Conservation (phyloP, 441 rosid genomes). For the Breynia disticha region DNA sequence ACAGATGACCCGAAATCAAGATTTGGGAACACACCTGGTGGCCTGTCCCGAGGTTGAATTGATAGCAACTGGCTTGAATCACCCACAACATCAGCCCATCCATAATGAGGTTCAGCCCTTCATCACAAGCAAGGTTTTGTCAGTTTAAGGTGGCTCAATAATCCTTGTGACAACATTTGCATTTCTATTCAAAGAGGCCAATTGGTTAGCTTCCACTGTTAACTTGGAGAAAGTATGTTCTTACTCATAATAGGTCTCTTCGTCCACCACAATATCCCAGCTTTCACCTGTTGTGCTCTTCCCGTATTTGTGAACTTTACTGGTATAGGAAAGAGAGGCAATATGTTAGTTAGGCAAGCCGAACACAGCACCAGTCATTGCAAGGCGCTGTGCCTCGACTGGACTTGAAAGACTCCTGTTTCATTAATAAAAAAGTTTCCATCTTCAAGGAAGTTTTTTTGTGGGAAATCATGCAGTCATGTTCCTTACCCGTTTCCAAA, state of each 20-base stretch:
- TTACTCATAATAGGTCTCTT: constrained; percentile 94
- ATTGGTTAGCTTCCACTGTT: neutral
- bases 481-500: constrained; percentile 83
- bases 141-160: neutral
- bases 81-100: constrained; percentile 94
- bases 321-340: constrained; percentile 18
- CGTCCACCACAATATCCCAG: constrained; percentile 96
- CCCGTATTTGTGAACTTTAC: constrained; percentile 96
- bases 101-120: constrained; percentile 93
- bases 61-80: constrained; percentile 78
- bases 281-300: constrained; percentile 94
- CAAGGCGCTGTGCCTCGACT: neutral
- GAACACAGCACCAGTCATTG: neutral
- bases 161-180: neutral
- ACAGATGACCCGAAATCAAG: constrained; percentile 56
- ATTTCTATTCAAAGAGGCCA: too few species aligned
- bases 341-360: constrained; percentile 2
- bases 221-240: constrained; percentile 10
- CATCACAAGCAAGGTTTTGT: constrained; percentile 14
- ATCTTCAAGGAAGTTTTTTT: neutral
- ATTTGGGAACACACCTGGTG: constrained; percentile 68
- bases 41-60: constrained; percentile 63
- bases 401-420: neutral
- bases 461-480: neutral
- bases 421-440: neutral